Evolutionary conservation across 192 early-diverging fungal genomes (phyloP).

Genomic region (Rhizophagus prolifer): DNA sequence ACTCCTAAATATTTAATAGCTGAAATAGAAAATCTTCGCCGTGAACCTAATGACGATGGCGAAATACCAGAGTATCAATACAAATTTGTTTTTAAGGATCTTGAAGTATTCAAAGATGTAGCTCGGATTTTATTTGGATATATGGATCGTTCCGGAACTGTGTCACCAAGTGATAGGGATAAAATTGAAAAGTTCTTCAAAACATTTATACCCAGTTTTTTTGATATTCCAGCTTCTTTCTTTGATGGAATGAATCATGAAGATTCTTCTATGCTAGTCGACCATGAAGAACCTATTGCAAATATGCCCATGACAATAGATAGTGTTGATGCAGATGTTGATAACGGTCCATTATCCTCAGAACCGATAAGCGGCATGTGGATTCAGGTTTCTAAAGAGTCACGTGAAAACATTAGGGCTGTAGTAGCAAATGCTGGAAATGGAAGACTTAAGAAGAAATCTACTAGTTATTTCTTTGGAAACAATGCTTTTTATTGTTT

Average conservation of each 20-base stretch:
- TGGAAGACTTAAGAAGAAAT: conserved; percentile 41
- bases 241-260: conserved; percentile 52
- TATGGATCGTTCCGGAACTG: conserved; percentile 61
- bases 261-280: conserved; percentile 50
- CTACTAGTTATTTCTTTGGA: conserved; percentile 72
- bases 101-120: conserved; percentile 74
- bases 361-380: conserved; percentile 35
- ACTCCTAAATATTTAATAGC: conserved; percentile 72
- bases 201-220: conserved; percentile 71
- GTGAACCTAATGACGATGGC: conserved; percentile 52
- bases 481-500: conserved; percentile 88
- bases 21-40: conserved; percentile 85
- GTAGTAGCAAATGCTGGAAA: conserved; percentile 41
- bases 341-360: conserved; percentile 3
- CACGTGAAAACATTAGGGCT: conserved; percentile 30
- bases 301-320: conserved; percentile 28
- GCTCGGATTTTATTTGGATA: conserved; percentile 71
- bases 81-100: conserved; percentile 75
- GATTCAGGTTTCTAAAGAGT: conserved; percentile 38
- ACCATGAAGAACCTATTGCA: conserved; percentile 48
- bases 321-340: conserved; percentile 29
- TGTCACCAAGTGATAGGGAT: conserved; percentile 63
- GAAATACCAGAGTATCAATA: conserved; percentile 68
- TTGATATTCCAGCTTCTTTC: conserved; percentile 40
- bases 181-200: conserved; percentile 74